These are phyloP conservation scores for Epichloe bromicola DNA, from an alignment of 2,329 filamentous ascomycete species.

Conservation along the genomic window DNA sequence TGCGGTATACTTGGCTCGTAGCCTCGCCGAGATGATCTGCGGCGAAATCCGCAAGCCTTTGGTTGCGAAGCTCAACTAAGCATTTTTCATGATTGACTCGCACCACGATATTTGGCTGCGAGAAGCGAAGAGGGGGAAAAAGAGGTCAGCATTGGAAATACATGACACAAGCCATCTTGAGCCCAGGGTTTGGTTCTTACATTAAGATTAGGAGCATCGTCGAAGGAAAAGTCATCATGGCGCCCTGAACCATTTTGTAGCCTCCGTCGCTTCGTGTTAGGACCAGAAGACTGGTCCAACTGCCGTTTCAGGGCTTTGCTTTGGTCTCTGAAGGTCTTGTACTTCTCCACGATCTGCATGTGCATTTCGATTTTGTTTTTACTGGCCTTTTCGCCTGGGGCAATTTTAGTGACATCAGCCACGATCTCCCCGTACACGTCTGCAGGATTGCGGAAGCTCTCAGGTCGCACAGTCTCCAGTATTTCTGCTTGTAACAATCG, in stretches of 20 bases:
- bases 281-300: conserved; percentile 29
- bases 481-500: conserved; percentile 52
- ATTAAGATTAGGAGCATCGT: conserved; percentile 36
- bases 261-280: conserved; percentile 38
- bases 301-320: conserved; percentile 38
- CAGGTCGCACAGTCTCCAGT: conserved; percentile 47
- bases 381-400: conserved; percentile 27
- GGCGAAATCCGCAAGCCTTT: conserved; percentile 60
- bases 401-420: conserved; percentile 42
- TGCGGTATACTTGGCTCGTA: conserved; percentile 67
- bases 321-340: conserved; percentile 41
- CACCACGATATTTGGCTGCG: conserved; percentile 59
- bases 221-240: conserved; percentile 12
- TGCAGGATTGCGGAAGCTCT: conserved; percentile 45
- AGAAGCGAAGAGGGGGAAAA: background rate
- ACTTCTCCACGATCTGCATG: conserved; percentile 38
- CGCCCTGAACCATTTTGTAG: conserved; percentile 33
- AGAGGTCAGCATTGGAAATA: background rate
- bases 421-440: conserved; percentile 51
- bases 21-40: conserved; percentile 56
- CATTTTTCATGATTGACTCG: conserved; percentile 79
- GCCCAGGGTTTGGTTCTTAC: conserved; percentile 25
- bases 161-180: background rate
- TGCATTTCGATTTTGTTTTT: conserved; percentile 55
- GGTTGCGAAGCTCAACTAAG: conserved; percentile 67